phyloP scores from a whole-genome alignment of 805 yeast genomes.

The Candida insectorum region DNA sequence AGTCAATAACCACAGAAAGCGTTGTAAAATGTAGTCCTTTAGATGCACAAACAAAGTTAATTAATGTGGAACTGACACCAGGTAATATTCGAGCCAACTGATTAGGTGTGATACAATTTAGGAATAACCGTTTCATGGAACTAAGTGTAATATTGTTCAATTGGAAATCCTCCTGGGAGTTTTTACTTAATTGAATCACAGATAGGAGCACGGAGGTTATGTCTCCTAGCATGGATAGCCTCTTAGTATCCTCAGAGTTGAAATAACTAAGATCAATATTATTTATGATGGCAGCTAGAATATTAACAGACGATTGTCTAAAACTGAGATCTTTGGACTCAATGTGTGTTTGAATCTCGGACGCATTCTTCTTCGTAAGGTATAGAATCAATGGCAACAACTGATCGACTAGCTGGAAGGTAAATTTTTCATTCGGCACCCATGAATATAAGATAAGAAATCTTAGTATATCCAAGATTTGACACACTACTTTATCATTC shows the following conservation, averaged over 20 bases:
- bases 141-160: conserved; percentile 13
- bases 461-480: conserved; percentile 25
- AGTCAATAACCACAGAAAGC: conserved; percentile 17
- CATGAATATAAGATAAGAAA: conserved; percentile 28
- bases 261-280: conserved; percentile 4
- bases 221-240: conserved; percentile 28
- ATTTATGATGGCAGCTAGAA: conserved; percentile 1
- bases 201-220: conserved; percentile 23
- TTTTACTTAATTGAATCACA: conserved; percentile 1
- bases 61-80: conserved; percentile 32
- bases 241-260: conserved; percentile 11
- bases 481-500: conserved; percentile 15
- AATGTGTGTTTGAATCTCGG: background rate
- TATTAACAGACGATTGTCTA: background rate
- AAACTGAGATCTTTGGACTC: conserved; percentile 1
- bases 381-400: conserved; percentile 27
- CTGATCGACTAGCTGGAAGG: conserved; percentile 28
- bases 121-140: conserved; percentile 6
- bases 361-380: conserved; percentile 3
- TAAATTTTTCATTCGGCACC: conserved; percentile 19
- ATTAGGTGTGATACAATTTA: conserved; percentile 18
- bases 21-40: conserved; percentile 21
- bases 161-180: conserved; percentile 14
- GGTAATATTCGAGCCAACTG: conserved; percentile 38
- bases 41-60: conserved; percentile 21